Base-by-base conservation (phyloP, 495 filamentous ascomycete species). In the Xanthoparmelia taractica region DNA sequence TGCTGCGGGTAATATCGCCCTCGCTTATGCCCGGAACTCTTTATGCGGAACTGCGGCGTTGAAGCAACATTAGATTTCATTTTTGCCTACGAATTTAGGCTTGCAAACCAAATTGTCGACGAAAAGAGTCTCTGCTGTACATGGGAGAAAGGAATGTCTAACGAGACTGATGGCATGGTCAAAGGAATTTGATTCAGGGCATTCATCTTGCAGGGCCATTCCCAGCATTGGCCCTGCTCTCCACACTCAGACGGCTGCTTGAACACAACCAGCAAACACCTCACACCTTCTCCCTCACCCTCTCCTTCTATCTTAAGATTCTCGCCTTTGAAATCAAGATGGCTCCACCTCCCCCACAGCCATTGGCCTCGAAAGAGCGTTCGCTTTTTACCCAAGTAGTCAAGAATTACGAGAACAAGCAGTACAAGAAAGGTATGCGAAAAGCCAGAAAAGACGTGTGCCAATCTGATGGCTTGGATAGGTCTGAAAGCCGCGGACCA, bases 401-500 rank as follows among this genome's bases (percentile, higher is more conserved):
- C 65, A 92, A 92, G 74, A 83, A 89, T 75, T 99, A 97, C 82
- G 94, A 99, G 75, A 84, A 87, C 68, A 99, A 99, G 77, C 94
- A 97, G 74, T 96, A 97, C 80, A 99, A 97, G 78, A 95, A 96
- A 75, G 89, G 89, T 83, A 68, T 64, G 62, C 41, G 63, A 41
- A 41, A 55, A 45, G 56, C 54, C 65, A 57, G n/a, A n/a, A 41
- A 23, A 47, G 52, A 59, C 25, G 7, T 10, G 5, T 27, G 68
- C 27, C 55, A 43, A 58, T 33, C 61, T 65, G 43, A 65, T n/a
- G 18, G 11, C 23, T 8, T 52, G 18, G 56, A 67, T 63, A 89
- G 91, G 90, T 74, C 81, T 97, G 71, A 96, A 96, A 76, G 85
- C 88, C 38, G 91, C 92, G 66, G 90, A 98, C 70, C 92, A 96